Base-by-base conservation (phyloP, 208 protist genomes). In the Angomonas deanei region DNA sequence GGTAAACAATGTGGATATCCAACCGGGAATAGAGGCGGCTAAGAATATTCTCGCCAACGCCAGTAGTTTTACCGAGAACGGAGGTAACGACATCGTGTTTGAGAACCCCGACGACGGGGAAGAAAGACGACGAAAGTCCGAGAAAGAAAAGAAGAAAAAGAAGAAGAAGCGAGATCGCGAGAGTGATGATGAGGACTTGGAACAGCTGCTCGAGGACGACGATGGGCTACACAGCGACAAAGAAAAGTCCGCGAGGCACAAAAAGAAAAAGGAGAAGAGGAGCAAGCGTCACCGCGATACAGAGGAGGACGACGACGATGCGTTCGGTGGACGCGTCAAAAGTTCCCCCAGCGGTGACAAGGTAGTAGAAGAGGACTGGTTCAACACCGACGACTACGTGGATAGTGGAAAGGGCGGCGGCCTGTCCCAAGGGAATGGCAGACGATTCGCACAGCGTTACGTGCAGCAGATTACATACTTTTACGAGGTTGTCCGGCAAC, bases 1-100 rank as follows among this genome's bases (percentile, higher is more conserved):
- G 61, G 68, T 23, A 30, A 26, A 23, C 17, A 23, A 91, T 48
- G 82, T 82, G 0, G 80, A 70, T 1, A 83, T 76, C 1, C 80
- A 67, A 23, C 68, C 49, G 1, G 88, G 88, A 39, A 84, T 91
- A 4, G 67, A 57, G 0, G 61, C 78, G 31, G 88, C 88, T 5
- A 58, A 70, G 31, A 74, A 80, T 21, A 82, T 94, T 39, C 55
- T 93, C 1, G 26, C 68, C 0, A 74, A 72, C 13, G 65, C 68
- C 55, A 34, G 5, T 10, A 24, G 13, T 30, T 23, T 30, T 13
- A 39, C 8, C 53, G 50, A 58, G 50, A 15, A 64, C 17, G 26
- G n/a, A n/a, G n/a, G n/a, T n/a, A n/a, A 38, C 50, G 4, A 31
- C 53, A 23, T 42, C 17, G 26, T 52, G 24, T 19, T 55, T 64